phyloP scores from a whole-genome alignment of 1,284 basidiomycete species.

The Volvariella volvacea region DNA sequence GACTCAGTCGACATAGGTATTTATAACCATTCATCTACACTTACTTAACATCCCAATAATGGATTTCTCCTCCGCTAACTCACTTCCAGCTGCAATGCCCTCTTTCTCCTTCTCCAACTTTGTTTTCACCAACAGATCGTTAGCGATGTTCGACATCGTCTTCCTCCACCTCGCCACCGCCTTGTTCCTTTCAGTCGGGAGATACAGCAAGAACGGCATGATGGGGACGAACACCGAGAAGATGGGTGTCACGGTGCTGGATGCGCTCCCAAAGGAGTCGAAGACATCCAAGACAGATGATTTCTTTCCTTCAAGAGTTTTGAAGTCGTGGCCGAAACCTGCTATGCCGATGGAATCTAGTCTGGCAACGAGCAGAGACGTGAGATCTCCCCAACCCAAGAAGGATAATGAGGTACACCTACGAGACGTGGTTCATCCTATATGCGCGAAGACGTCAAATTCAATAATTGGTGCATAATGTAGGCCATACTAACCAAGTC shows the following conservation, averaged over 20 bases:
- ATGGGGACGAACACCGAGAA: conserved; percentile 33
- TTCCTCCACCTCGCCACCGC: conserved; percentile 28
- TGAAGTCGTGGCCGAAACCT: conserved; percentile 51
- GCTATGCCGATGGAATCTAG: conserved; percentile 56
- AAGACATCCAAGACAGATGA: conserved; percentile 40
- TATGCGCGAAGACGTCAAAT: background rate
- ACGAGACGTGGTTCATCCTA: conserved; percentile 27
- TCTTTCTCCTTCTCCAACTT: conserved; percentile 35
- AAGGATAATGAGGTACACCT: no score
- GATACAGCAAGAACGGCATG: conserved; percentile 34
- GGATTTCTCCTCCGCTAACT: conserved; percentile 35
- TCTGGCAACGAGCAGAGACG: conserved; percentile 19
- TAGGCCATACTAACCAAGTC: conserved; percentile 33
- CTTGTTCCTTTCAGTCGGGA: conserved; percentile 35
- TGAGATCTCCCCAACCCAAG: background rate
- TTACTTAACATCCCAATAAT: conserved; percentile 48
- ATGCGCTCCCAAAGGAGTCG: conserved; percentile 28
- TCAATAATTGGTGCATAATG: background rate
- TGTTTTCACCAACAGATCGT: conserved; percentile 36
- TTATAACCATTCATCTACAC: conserved; percentile 11
- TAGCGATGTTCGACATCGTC: conserved; percentile 39
- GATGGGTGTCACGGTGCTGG: conserved; percentile 19
- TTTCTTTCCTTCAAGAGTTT: conserved; percentile 39
- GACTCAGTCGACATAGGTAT: conserved; percentile 2
- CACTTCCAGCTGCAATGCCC: conserved; percentile 18